These are phyloP conservation scores for Annona cherimola DNA, from an alignment of 164 flowering plant species.

Conservation along the genomic window DNA sequence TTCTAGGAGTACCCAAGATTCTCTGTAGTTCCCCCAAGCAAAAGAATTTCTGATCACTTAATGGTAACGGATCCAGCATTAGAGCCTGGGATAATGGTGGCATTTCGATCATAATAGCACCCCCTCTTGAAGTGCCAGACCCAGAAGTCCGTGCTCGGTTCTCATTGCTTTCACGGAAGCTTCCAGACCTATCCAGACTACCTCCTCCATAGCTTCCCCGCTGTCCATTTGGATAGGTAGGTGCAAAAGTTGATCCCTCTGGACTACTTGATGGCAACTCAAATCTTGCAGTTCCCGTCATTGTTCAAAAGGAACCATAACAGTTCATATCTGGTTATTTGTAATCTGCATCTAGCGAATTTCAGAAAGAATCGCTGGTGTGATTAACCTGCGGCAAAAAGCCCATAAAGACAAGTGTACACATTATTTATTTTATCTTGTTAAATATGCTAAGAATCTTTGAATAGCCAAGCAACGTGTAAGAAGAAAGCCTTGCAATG, in stretches of 20 bases:
- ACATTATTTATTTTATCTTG: not conserved
- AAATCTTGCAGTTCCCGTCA: slow-evolving; percentile 65
- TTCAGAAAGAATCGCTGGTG: not conserved
- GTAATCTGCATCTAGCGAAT: not conserved
- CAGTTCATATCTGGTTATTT: slow-evolving; percentile 11
- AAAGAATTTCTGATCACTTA: slow-evolving; percentile 51
- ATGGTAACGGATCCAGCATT: slow-evolving; percentile 47
- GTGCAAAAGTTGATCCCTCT: slow-evolving; percentile 45
- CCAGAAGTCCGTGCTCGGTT: slow-evolving; percentile 42
- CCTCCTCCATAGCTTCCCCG: slow-evolving; percentile 40
- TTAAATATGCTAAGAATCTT: not conserved
- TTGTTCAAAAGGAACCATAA: slow-evolving; percentile 22
- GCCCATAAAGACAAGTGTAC: not conserved
- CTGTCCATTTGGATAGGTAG: slow-evolving; percentile 57
- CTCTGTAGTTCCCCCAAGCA: slow-evolving; percentile 52
- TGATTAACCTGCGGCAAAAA: not conserved
- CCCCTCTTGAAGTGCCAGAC: slow-evolving; percentile 8
- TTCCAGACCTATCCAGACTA: slow-evolving; percentile 68
- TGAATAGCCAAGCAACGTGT: not conserved
- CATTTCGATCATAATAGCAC: slow-evolving; percentile 19
- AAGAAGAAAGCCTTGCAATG: not conserved
- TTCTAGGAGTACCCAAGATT: slow-evolving; percentile 45
- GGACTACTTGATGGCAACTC: slow-evolving; percentile 56
- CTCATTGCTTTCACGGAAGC: slow-evolving; percentile 67
- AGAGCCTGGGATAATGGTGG: slow-evolving; percentile 48